phyloP scores from a whole-genome alignment of 2,329 filamentous ascomycete genomes.

The Waltergamsia citrina region DNA sequence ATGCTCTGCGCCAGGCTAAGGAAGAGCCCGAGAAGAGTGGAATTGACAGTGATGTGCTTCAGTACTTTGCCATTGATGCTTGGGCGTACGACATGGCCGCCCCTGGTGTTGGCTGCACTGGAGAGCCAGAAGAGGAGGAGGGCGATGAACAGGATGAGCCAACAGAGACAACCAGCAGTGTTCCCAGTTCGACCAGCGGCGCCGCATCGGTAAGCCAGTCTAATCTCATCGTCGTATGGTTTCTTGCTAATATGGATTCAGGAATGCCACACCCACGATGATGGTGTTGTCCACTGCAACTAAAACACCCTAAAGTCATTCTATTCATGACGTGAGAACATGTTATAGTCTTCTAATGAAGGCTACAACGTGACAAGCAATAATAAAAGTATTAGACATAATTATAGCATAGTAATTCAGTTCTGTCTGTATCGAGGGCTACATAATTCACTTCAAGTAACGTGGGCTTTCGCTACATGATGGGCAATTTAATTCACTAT shows the following conservation, averaged over 20 bases:
- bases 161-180: conserved; percentile 6
- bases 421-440: too few species aligned
- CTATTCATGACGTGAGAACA: too few species aligned
- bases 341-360: too few species aligned
- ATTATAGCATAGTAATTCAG: too few species aligned
- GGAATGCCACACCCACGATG: conserved; percentile 34
- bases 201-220: conserved; percentile 29
- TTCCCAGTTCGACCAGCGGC: conserved; percentile 22
- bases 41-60: conserved; percentile 51
- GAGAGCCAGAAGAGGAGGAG: conserved; percentile 19
- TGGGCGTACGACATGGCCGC: conserved; percentile 57
- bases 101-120: conserved; percentile 53
- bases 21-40: conserved; percentile 34
- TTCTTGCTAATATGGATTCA: conserved; percentile 43
- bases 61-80: conserved; percentile 60
- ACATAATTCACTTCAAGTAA: too few species aligned
- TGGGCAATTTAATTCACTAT: too few species aligned
- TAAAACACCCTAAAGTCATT: too few species aligned
- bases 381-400: too few species aligned
- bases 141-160: background rate
- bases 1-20: conserved; percentile 41
- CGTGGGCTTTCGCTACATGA: too few species aligned
- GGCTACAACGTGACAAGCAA: too few species aligned
- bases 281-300: conserved; percentile 27
- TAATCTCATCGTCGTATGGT: conserved; percentile 16